Conservation (phyloP, 345 rosid species). For the Hibiscus tridactylites region DNA sequence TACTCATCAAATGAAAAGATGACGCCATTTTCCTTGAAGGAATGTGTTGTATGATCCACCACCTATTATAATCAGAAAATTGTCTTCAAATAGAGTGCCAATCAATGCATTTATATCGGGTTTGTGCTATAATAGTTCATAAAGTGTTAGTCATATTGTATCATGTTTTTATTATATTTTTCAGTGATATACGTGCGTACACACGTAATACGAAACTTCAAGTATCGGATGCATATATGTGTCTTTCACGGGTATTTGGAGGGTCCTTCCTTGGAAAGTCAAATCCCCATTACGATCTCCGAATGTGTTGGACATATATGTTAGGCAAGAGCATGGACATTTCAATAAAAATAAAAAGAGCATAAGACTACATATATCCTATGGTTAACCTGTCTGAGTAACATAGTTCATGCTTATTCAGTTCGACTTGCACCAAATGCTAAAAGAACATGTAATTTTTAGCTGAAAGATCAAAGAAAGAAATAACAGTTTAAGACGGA, state of each 20-base stretch:
- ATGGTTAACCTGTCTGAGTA: not conserved
- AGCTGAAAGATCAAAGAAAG: not conserved
- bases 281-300: not conserved
- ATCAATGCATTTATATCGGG: not conserved
- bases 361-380: not conserved
- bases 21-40: slow-evolving; percentile 40
- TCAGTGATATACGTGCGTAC: not conserved
- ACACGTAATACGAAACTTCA: not conserved
- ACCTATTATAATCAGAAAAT: not conserved
- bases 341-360: not conserved
- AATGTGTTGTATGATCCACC: slow-evolving; percentile 28
- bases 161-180: no score
- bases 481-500: not conserved
- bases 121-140: not conserved
- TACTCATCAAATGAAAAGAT: slow-evolving; percentile 32
- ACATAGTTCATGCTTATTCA: not conserved
- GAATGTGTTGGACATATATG: not conserved
- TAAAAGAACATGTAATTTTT: not conserved
- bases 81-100: not conserved
- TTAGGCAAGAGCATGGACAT: not conserved
- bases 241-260: not conserved
- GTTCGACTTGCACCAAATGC: not conserved
- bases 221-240: not conserved
- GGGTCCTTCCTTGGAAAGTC: not conserved
- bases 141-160: not conserved